Percentiles rank a stretch among this genome's conserved stretches.
Conservation (phyloP, 139 green algal species). For the Chlorokybus atmophyticus region DNA sequence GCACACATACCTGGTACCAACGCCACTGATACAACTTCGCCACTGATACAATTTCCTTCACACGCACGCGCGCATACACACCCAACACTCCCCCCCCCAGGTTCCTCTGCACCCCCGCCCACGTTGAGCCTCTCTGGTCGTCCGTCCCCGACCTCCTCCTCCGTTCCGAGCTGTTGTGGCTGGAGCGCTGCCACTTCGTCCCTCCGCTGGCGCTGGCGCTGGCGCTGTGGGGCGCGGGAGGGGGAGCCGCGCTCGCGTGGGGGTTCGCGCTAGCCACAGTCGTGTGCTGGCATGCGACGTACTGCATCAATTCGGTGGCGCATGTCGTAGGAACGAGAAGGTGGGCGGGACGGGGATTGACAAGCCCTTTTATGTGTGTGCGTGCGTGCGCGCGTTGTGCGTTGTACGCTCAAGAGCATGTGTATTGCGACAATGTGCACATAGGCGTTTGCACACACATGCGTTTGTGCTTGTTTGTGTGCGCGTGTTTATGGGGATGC, state of each 20-base stretch:
- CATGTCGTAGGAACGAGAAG: constrained; percentile 20
- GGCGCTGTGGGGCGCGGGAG: neutral
- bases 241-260: constrained; percentile 4
- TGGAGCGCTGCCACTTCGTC: constrained; percentile 15
- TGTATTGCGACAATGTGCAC: too few species aligned
- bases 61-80: neutral
- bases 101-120: constrained; percentile 10
- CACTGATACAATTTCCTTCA: neutral
- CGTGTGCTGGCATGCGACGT: constrained; percentile 25
- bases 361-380: too few species aligned
- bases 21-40: neutral
- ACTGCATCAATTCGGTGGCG: constrained; percentile 30
- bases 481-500: too few species aligned
- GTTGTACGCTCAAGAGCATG: too few species aligned
- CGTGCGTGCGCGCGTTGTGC: too few species aligned
- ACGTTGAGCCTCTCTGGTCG: constrained; percentile 4
- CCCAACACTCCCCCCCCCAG: constrained; percentile 3
- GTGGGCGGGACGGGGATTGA: too few species aligned
- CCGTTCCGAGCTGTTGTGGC: constrained; percentile 14
- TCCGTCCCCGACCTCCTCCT: constrained; percentile 13
- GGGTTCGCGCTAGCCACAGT: constrained; percentile 20
- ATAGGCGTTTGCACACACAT: too few species aligned
- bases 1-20: neutral
- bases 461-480: too few species aligned
- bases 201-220: constrained; percentile 6